Conservation (phyloP, 2,329 filamentous ascomycete species). For the Aspergillus costaricaensis region DNA sequence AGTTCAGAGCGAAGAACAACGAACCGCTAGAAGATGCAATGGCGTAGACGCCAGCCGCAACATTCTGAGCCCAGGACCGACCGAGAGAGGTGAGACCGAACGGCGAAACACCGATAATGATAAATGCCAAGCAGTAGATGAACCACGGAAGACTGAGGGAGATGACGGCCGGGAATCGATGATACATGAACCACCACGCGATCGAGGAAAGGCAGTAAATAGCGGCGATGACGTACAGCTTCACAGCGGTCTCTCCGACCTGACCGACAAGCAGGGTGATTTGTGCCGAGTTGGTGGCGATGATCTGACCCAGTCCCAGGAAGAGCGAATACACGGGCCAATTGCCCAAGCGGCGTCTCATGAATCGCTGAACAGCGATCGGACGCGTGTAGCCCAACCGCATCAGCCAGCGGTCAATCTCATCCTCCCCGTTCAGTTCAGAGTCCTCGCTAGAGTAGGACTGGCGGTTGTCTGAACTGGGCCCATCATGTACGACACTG, state of each 20-base stretch:
- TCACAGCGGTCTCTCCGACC: slow-evolving; percentile 58
- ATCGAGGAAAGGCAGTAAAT: slow-evolving; percentile 61
- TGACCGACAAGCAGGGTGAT: slow-evolving; percentile 67
- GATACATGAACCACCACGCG: slow-evolving; percentile 64
- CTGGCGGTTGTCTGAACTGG: slow-evolving; percentile 2
- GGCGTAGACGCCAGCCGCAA: slow-evolving; percentile 63
- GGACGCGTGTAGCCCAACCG: slow-evolving; percentile 58
- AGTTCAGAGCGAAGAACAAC: slow-evolving; percentile 67
- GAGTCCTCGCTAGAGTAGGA: slow-evolving; percentile 25
- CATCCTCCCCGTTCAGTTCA: slow-evolving; percentile 38
- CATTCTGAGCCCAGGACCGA: slow-evolving; percentile 59
- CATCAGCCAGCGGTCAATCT: slow-evolving; percentile 57
- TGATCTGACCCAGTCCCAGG: slow-evolving; percentile 63
- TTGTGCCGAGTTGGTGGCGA: slow-evolving; percentile 67
- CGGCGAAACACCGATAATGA: slow-evolving; percentile 61
- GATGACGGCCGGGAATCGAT: slow-evolving; percentile 57
- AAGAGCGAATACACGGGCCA: slow-evolving; percentile 65
- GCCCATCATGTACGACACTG: background rate
- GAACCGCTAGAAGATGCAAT: slow-evolving; percentile 63
- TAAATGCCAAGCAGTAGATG: slow-evolving; percentile 63
- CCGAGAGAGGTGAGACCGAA: slow-evolving; percentile 43
- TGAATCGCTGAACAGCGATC: slow-evolving; percentile 55
- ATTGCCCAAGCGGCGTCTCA: slow-evolving; percentile 59
- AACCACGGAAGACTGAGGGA: slow-evolving; percentile 61
- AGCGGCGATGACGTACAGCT: slow-evolving; percentile 61